Percentiles rank a stretch among this genome's conserved stretches.
These are phyloP conservation scores for Cardamine resedifolia DNA, from an alignment of 345 rosid genomes.

Conservation along the genomic window DNA sequence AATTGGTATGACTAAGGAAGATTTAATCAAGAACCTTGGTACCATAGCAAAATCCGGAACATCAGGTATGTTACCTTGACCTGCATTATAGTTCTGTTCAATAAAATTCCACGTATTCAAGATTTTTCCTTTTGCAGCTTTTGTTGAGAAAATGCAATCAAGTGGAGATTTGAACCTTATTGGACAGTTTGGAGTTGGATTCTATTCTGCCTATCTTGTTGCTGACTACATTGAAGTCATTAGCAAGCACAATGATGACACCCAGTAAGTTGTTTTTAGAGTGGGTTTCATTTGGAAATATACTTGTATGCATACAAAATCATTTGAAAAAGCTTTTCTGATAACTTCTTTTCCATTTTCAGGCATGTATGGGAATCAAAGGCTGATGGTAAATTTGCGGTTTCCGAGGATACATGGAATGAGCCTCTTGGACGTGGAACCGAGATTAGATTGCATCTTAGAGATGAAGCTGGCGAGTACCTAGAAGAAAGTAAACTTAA, in stretches of 20 bases:
- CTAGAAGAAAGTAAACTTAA: constrained; percentile 87
- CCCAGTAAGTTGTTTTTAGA: constrained; percentile 54
- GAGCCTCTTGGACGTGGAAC: constrained; percentile 97
- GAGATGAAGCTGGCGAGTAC: constrained; percentile 98
- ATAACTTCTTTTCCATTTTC: constrained; percentile 18
- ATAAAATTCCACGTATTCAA: neutral
- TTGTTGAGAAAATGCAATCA: constrained; percentile 97
- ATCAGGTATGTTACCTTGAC: constrained; percentile 55
- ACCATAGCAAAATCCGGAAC: constrained; percentile 99
- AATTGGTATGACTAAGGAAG: constrained; percentile 98
- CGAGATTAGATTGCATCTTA: constrained; percentile 89
- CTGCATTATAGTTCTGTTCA: neutral
- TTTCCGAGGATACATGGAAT: constrained; percentile 98
- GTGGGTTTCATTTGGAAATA: neutral
- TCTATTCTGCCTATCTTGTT: constrained; percentile 94
- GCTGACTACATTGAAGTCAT: constrained; percentile 98
- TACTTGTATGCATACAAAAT: constrained; percentile 5
- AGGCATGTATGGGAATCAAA: constrained; percentile 99
- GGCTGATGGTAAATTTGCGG: constrained; percentile 98
- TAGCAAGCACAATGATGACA: constrained; percentile 95
- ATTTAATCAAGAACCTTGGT: constrained; percentile 93
- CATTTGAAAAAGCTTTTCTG: constrained; percentile 21
- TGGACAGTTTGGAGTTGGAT: constrained; percentile 99
- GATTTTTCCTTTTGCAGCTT: constrained; percentile 51
- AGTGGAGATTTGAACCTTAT: constrained; percentile 95